Conservation (phyloP, 331 rosid genomes). For the Malus hybrid region DNA sequence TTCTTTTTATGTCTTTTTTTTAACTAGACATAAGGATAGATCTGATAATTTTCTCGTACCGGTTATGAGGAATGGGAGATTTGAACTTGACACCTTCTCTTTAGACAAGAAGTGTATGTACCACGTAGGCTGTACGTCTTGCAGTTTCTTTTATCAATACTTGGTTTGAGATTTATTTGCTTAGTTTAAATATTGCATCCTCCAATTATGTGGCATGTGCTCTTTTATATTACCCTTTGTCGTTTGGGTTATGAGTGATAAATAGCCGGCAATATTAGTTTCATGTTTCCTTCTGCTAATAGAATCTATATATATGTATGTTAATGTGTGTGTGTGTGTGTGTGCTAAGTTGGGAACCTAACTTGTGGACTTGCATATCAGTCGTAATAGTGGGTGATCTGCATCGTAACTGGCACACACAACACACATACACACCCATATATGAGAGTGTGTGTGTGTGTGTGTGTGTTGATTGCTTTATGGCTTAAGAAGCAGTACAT, state of each 20-base stretch:
- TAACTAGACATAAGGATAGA: too few relatives aligned
- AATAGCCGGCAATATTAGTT: background rate
- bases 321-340: background rate
- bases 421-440: background rate
- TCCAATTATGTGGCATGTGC: background rate
- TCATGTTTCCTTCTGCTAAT: background rate
- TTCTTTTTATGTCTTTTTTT: too few relatives aligned
- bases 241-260: background rate
- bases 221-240: background rate
- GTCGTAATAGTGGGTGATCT: background rate
- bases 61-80: background rate
- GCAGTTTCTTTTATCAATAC: background rate
- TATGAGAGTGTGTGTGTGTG: background rate
- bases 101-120: background rate
- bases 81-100: background rate
- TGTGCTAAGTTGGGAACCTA: background rate
- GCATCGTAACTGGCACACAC: background rate
- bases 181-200: background rate
- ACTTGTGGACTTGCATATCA: background rate
- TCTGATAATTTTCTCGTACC: background rate
- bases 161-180: background rate
- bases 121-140: background rate
- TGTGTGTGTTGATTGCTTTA: background rate
- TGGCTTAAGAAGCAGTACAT: background rate
- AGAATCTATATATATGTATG: background rate